Evolutionary conservation across 2,329 filamentous ascomycete genomes (phyloP), one percentile per base, ranked within the genome.

Genomic region (Metarhizium sp.): DNA sequence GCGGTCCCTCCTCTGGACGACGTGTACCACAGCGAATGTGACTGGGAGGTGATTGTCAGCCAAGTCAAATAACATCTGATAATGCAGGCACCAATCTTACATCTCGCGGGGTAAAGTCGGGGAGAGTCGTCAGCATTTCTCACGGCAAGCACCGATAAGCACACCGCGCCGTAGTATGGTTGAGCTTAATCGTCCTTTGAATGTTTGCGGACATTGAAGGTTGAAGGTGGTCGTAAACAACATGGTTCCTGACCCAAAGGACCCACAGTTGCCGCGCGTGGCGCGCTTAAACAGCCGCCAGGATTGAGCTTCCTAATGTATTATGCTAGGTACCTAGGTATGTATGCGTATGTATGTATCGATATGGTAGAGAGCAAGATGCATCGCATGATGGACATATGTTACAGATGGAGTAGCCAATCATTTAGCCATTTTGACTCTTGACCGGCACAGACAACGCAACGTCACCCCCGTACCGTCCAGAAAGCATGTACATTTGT

Each of bases 11-110:
- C 75, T 52, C 82, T 79, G 6, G 84, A 79, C 13, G 85, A 84
- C 38, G 80, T 81, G 68, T 89, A 89, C 87, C 87, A 90, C 57
- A 90, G 78, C 53, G 82, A 80, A 68, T 90, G 84, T 40, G 85
- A 85, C 87, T 90, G 62, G 14, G 4, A 16, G 3, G 10, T 18
- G 11, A 20, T 58, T 52, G 50, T 52, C 45, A 29, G 45, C 25
- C 10, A 18, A 7, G 48, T 43, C 11, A 32, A 11, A n/a, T 6
- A 50, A 46, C 6, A 48, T 5, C 10, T n/a, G 25, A 14, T 16
- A 20, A 6, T 13, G 20, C n/a, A n/a, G 29, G 6, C 1, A 25
- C 32, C 4, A 14, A 32, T 6, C 79, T 67, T 77, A 89, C 87
- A 65, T 90, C 85, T 71, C 84, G 83, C 52, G 86, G 87, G 18